Evolutionary conservation across 2,329 filamentous ascomycete genomes (phyloP).

Genomic region (Daldinia sp.): DNA sequence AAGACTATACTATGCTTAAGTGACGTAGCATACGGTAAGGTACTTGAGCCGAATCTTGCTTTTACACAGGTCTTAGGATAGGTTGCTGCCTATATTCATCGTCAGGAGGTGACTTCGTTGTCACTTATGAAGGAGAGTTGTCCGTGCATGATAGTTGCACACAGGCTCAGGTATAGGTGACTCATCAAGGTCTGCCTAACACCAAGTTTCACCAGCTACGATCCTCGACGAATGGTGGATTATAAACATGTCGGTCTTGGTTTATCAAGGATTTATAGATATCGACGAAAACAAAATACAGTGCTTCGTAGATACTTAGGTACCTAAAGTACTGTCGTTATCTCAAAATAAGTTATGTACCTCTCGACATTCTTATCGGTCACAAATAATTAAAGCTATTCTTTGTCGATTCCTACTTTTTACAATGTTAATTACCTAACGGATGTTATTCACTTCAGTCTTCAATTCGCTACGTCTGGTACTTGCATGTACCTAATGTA

Average conservation of each 20-base stretch:
- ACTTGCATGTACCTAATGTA: not conserved
- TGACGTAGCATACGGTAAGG: too few species aligned
- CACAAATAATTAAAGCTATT: too few species aligned
- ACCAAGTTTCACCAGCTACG: not conserved
- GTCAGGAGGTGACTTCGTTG: not conserved
- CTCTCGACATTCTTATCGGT: too few species aligned
- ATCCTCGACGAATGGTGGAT: not conserved
- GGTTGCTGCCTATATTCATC: too few species aligned
- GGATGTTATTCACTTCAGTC: too few species aligned
- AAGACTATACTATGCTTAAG: too few species aligned
- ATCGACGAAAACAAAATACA: not conserved
- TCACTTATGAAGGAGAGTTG: not conserved
- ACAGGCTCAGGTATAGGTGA: not conserved
- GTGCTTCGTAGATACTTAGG: too few species aligned
- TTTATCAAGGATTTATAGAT: not conserved
- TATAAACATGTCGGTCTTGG: not conserved
- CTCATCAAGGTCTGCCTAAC: not conserved
- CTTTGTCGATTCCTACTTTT: too few species aligned
- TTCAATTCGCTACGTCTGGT: not conserved
- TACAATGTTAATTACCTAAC: too few species aligned
- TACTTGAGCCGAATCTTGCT: too few species aligned
- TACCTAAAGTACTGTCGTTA: too few species aligned
- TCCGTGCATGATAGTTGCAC: not conserved
- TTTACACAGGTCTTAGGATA: not conserved
- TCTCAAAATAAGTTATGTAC: too few species aligned